Evolutionary conservation across 164 flowering plant species (phyloP), one percentile per base, ranked within the genome.

Genomic region (Stephania yunnanensis): DNA sequence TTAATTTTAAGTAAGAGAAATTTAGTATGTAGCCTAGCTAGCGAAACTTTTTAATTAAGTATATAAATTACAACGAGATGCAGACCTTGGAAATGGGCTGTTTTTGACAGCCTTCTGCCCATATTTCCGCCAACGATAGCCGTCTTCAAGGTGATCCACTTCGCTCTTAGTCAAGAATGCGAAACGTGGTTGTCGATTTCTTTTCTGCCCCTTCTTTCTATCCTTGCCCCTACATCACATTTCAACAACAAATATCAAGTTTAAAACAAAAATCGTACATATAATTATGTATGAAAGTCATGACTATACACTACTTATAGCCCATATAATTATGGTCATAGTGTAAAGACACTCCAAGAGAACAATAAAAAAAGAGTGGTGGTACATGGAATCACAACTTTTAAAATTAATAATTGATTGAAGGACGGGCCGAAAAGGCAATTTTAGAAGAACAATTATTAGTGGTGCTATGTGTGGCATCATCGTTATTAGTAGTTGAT

Each of bases 61-160:
- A 0, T 58, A 7, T 4, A 31, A 55, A 10, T 4, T 13, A 55
- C 6, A 58, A 31, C 10, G 52, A 9, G 19, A 4, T 67, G 44
- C 77, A 17, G 44, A 93, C 98, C 98, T 93, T 15, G 98, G 98
- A 72, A 84, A 90, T 44, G 98, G 95, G 69, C 97, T 93, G 71
- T 92, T 90, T 79, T 93, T 93, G 1, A 93, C 98, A 13, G 95
- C 95, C 76, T 93, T 93, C 52, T 93, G 98, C n/a, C 98, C 98
- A 81, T 93, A 93, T 80, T 93, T 93, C 22, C 98, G 76, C 98
- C 98, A 93, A n/a, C 97, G 69, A 76, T 92, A 93, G 42, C 98
- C 98, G 81, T 93, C 98, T 80, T 93, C 98, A 64, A 93, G 94
- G 80, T 92, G 85, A 84, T 93, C 97, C 53, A 90, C 86, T 77